phyloP scores from a whole-genome alignment of 208 protist genomes.

The Leishmania mexicana region DNA sequence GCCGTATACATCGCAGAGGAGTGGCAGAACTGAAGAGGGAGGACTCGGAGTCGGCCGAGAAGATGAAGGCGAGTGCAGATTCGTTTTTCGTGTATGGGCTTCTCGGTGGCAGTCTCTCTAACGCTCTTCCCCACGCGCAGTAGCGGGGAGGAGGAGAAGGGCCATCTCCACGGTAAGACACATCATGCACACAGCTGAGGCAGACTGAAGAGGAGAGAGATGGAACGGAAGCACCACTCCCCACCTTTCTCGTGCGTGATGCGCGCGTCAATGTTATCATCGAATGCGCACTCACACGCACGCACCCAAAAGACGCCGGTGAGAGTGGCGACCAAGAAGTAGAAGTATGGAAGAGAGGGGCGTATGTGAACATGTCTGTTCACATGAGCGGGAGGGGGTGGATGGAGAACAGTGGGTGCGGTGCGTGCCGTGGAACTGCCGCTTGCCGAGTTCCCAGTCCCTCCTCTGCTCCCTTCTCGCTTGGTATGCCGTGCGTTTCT shows the following conservation, averaged over 20 bases:
- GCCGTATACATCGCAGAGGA: neutral
- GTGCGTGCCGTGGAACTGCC: neutral
- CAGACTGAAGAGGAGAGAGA: neutral
- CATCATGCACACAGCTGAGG: neutral
- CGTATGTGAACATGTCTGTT: neutral
- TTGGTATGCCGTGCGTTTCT: neutral
- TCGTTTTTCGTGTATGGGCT: too few species aligned
- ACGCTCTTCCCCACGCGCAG: neutral
- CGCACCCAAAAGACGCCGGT: neutral
- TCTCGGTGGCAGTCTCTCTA: neutral
- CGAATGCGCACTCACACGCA: constrained; percentile 6
- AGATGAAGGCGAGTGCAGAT: neutral
- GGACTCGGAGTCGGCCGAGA: neutral
- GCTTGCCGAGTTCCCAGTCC: neutral
- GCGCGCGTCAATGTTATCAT: neutral
- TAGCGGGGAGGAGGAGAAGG: neutral
- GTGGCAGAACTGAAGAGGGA: neutral
- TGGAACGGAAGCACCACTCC: neutral
- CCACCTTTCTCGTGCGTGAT: neutral
- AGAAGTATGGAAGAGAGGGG: neutral
- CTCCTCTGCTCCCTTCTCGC: neutral
- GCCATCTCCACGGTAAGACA: neutral
- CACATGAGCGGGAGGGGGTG: neutral
- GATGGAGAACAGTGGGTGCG: neutral
- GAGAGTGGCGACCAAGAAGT: neutral